Percentiles rank a stretch among this genome's conserved stretches.
These are phyloP conservation scores for Lipomyces chichibuensis DNA, from an alignment of 805 yeast species.

Conservation along the genomic window DNA sequence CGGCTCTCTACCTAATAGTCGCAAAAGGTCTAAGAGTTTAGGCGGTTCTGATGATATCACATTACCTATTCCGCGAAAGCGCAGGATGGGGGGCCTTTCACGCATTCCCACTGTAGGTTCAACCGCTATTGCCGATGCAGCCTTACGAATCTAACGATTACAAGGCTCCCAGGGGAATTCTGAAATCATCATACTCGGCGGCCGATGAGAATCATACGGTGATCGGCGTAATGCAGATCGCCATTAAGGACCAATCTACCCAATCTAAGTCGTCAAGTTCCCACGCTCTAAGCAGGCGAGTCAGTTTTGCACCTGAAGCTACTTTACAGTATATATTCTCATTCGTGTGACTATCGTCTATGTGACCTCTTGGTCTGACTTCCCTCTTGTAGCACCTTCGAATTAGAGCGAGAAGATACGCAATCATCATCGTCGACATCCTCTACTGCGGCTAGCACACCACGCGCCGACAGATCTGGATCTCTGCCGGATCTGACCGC, in stretches of 20 bases:
- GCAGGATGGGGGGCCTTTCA: not conserved
- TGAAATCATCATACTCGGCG: slow-evolving; percentile 42
- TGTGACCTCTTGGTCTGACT: not conserved
- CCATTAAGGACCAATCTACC: slow-evolving; percentile 23
- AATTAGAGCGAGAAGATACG: slow-evolving; percentile 22
- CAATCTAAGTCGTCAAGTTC: slow-evolving; percentile 27
- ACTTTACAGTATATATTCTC: slow-evolving; percentile 28
- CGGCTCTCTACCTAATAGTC: not conserved
- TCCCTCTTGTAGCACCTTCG: slow-evolving; percentile 23
- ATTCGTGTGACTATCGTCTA: not conserved
- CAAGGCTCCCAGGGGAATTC: slow-evolving; percentile 46
- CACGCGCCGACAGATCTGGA: not conserved
- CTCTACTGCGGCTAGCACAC: not conserved
- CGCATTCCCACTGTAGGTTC: not conserved
- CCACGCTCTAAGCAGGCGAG: slow-evolving; percentile 53
- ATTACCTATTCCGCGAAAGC: slow-evolving; percentile 19
- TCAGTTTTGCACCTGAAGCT: slow-evolving; percentile 62
- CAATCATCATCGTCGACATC: not conserved
- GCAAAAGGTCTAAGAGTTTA: slow-evolving; percentile 31
- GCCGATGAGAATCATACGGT: slow-evolving; percentile 44
- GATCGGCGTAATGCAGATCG: slow-evolving; percentile 45
- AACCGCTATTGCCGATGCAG: not conserved
- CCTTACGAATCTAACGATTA: not conserved
- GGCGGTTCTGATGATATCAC: slow-evolving; percentile 27
- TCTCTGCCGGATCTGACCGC: not conserved